phyloP scores from a whole-genome alignment of 768 basidiomycete genomes.

The Tricholoma flavovirens region DNA sequence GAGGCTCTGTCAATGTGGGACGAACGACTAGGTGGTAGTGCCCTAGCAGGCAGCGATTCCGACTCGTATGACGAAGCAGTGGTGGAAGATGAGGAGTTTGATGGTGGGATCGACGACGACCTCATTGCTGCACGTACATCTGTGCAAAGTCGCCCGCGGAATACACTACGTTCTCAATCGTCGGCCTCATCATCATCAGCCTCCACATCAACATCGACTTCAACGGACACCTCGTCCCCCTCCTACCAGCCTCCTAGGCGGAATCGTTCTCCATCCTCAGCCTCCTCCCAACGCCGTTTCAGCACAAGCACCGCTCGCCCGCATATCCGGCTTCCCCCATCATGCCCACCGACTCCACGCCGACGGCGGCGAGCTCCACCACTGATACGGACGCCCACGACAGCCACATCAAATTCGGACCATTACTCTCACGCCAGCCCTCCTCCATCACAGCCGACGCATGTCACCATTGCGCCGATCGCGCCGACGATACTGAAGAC shows the following conservation, averaged over 20 bases:
- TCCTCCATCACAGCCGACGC: constrained; percentile 8
- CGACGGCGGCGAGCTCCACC: constrained; percentile 20
- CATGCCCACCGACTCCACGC: constrained; percentile 28
- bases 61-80: constrained; percentile 30
- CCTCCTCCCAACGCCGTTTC: constrained; percentile 14
- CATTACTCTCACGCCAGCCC: constrained; percentile 2
- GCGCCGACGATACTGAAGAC: constrained; percentile 83
- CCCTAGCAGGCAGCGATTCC: constrained; percentile 34
- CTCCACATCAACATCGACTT: constrained; percentile 28
- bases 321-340: constrained; percentile 18
- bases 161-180: constrained; percentile 33
- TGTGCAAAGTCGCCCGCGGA: constrained; percentile 16
- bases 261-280: constrained; percentile 10
- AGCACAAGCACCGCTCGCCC: constrained; percentile 19
- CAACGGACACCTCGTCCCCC: constrained; percentile 20
- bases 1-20: constrained; percentile 21
- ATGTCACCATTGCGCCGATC: constrained; percentile 45
- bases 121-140: constrained; percentile 57
- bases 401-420: not conserved
- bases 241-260: constrained; percentile 20
- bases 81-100: constrained; percentile 25
- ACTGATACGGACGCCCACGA: constrained; percentile 19
- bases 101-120: constrained; percentile 36
- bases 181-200: constrained; percentile 40
- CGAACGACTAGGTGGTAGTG: constrained; percentile 16